Conservation (phyloP, 2,329 filamentous ascomycete species). For the Fusarium sp. region DNA sequence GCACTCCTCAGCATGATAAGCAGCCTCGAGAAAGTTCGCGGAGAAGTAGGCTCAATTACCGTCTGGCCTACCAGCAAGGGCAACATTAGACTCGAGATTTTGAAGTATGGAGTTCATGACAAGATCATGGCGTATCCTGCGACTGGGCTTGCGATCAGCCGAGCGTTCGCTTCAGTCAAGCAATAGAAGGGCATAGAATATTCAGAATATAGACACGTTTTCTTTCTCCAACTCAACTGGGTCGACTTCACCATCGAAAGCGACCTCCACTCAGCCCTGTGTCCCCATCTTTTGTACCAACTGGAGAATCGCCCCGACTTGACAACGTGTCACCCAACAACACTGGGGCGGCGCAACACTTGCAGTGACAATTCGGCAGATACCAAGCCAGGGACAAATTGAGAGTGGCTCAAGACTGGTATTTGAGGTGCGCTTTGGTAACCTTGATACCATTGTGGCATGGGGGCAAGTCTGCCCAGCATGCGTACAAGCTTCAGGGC, state of each 20-base stretch:
- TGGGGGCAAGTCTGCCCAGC: neutral
- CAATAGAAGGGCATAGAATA: neutral
- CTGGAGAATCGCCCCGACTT: neutral
- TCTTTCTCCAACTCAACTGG: neutral
- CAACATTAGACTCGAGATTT: constrained; percentile 57
- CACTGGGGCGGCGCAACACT: neutral
- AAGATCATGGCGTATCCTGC: constrained; percentile 61
- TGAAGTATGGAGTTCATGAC: constrained; percentile 62
- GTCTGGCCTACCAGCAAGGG: constrained; percentile 56
- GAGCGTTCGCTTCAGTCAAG: constrained; percentile 19
- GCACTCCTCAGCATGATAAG: constrained; percentile 7
- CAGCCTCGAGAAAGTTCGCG: constrained; percentile 42
- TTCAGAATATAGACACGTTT: neutral
- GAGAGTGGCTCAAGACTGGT: neutral
- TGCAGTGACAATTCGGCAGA: neutral
- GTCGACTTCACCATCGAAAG: neutral
- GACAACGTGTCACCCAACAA: neutral
- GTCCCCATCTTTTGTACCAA: neutral
- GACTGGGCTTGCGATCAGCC: constrained; percentile 55
- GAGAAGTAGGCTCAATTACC: constrained; percentile 57
- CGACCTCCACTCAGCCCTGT: neutral
- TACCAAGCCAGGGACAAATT: no score
- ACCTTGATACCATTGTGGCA: neutral
- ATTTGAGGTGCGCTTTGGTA: neutral
- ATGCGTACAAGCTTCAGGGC: no score